Evolutionary conservation across 495 filamentous ascomycete genomes (phyloP), one percentile per base, ranked within the genome.

Genomic region (Tuber calosporum): DNA sequence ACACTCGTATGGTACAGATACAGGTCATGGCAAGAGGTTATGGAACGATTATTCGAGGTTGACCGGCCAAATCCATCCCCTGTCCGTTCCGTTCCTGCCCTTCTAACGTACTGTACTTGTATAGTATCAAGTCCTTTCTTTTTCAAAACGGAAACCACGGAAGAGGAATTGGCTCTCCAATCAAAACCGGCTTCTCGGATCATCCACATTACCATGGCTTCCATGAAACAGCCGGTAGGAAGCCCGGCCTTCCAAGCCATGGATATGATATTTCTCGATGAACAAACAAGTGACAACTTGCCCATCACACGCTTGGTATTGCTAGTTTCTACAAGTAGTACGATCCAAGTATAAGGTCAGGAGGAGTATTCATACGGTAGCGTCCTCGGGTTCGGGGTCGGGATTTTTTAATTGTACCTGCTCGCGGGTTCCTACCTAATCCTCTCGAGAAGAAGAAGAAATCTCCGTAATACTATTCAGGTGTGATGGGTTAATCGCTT

Each of bases 201-300:
- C 53, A 62, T 34, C 48, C 53, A 62, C 53, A 62, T 30, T 15
- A 62, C 53, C n/a, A 62, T 62, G 53, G 53, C 53, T 62, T 19
- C 53, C 53, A 11, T 62, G 7, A 62, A 62, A 62, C 9, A 30
- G 15, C 53, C 53, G 53, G 53, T 3, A 17, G 53, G 53, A 62
- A 62, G 53, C 53, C 53, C 53, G 53, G 53, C 53, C 7, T 34
- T 34, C 26, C 30, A 62, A 17, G n/a, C 26, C 26, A 62, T 26
- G n/a, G 53, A 62, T 62, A 30, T 62, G 53, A 62, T 62, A 30
- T 62, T 2, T 34, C 53, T 26, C 53, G 53, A 62, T 62, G 17
- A 30, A n/a, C n/a, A n/a, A n/a, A n/a, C n/a, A n/a, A n/a, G n/a
- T n/a, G n/a, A n/a, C n/a, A 15, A 26, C n/a, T 11, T 11, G 45